phyloP scores from a whole-genome alignment of 108 stramenopile species.

The Schizochytrium sp. region DNA sequence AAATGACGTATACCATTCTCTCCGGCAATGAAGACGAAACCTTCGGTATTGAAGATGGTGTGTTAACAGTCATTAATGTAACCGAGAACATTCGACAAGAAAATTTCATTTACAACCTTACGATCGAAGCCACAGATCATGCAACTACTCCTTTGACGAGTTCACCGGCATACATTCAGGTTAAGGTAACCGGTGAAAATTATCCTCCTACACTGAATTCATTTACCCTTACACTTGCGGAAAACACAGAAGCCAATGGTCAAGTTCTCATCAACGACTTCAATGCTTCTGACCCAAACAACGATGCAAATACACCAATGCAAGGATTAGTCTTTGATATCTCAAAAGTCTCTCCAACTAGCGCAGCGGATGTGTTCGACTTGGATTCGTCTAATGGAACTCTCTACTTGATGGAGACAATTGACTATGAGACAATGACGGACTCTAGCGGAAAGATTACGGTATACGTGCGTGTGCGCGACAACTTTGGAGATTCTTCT shows the following conservation, averaged over 20 bases:
- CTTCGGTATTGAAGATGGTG: conserved; percentile 27
- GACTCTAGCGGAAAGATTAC: neutral
- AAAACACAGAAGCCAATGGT: neutral
- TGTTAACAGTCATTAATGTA: neutral
- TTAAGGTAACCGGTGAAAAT: neutral
- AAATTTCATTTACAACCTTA: neutral
- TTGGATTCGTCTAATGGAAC: neutral
- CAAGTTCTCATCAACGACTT: neutral
- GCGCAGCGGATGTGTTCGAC: neutral
- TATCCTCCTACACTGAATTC: neutral
- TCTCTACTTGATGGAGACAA: neutral
- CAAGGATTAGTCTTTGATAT: neutral
- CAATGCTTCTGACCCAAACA: neutral
- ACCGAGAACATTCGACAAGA: neutral
- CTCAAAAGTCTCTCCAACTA: neutral
- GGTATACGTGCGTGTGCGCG: neutral
- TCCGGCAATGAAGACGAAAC: conserved; percentile 22
- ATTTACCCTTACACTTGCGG: neutral
- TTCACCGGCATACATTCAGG: neutral
- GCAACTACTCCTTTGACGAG: neutral
- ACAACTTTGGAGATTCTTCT: neutral
- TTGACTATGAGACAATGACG: conserved; percentile 50
- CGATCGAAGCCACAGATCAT: neutral
- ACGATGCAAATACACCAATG: neutral
- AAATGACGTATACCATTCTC: neutral